Percentiles rank a stretch among this genome's conserved stretches.
These are phyloP conservation scores for Cryptosporidium canis DNA, from an alignment of 169 alveolate genomes.

Conservation along the genomic window DNA sequence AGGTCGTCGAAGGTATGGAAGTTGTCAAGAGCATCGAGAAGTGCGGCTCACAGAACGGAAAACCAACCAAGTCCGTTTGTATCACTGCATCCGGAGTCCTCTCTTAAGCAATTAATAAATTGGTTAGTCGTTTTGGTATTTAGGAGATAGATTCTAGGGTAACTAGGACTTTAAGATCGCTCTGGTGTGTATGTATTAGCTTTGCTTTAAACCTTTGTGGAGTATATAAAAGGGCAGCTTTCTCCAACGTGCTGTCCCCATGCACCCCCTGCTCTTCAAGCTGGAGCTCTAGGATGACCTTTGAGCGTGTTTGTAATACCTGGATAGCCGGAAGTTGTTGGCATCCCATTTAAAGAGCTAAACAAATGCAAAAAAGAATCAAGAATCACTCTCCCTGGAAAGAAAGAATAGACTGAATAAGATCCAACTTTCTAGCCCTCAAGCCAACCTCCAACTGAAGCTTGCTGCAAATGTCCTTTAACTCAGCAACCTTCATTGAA, in stretches of 20 bases:
- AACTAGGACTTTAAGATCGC: neutral
- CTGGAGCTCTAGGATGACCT: neutral
- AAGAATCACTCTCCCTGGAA: constrained; percentile 23
- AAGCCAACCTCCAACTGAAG: constrained; percentile 29
- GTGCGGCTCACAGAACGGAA: constrained; percentile 91
- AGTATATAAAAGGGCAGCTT: too few species aligned
- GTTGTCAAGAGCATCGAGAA: constrained; percentile 92
- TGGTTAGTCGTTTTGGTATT: neutral
- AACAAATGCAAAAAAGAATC: neutral
- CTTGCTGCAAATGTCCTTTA: constrained; percentile 36
- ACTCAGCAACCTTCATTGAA: constrained; percentile 57
- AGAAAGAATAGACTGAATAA: constrained; percentile 45
- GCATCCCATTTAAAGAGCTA: neutral
- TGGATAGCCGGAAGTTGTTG: neutral
- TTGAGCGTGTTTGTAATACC: neutral
- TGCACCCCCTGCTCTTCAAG: neutral
- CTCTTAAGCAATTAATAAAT: neutral
- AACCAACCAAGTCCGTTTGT: constrained; percentile 86
- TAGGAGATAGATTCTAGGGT: neutral
- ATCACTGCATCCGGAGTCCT: constrained; percentile 92
- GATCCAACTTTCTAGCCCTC: constrained; percentile 34
- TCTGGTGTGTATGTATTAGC: too few species aligned
- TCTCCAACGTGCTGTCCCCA: too few species aligned
- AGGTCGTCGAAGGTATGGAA: constrained; percentile 88
- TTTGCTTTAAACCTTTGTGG: too few species aligned